Base-by-base conservation (phyloP, 1,284 basidiomycete species). In the Somion occarium region DNA sequence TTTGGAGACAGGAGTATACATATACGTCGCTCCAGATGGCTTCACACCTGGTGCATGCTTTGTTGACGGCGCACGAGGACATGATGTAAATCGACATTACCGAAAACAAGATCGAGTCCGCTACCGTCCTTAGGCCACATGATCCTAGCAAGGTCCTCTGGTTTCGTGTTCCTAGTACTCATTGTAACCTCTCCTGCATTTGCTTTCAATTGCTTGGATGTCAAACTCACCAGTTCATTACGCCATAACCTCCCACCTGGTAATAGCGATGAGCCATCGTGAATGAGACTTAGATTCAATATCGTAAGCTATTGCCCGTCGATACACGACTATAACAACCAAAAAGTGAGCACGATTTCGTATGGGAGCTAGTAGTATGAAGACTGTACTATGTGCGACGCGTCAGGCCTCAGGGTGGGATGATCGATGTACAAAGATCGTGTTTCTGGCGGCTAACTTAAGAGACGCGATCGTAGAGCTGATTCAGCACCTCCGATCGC, bases 21-120 rank as follows among this genome's bases (percentile, higher is more conserved):
- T 48, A 41, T 65, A 66, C 1, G 68, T 69, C 7, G 67, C 66
- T 20, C 70, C 70, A 38, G 53, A 64, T 1, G 62, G 62, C 15
- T 49, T 47, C 25, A 71, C 65, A 2, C 69, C 70, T 66, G 34
- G 3, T 38, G 15, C 4, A 34, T 22, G 24, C 22, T n/a, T 25
- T 15, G 13, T 43, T 18, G 5, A 3, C 19, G 30, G 11, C 19
- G 43, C 20, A 18, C 0, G 38, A 41, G 11, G 20, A 39, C 51
- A 30, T 48, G 18, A 24, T 26, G 20, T 43, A 9, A 27, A 7
- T 27, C 18, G 15, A 13, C 24, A 51, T 26, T 22, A 62, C 61
- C 61, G n/a, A 64, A 48, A 18, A 62, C 56, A 4, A 64, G 42
- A 20, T 49, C 48, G 11, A 44, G 11, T 13, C 48, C 41, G 5